Evolutionary conservation across 2,329 filamentous ascomycete species (phyloP), one percentile per base, ranked within the genome.

Genomic region (Monosporascus ibericus): DNA sequence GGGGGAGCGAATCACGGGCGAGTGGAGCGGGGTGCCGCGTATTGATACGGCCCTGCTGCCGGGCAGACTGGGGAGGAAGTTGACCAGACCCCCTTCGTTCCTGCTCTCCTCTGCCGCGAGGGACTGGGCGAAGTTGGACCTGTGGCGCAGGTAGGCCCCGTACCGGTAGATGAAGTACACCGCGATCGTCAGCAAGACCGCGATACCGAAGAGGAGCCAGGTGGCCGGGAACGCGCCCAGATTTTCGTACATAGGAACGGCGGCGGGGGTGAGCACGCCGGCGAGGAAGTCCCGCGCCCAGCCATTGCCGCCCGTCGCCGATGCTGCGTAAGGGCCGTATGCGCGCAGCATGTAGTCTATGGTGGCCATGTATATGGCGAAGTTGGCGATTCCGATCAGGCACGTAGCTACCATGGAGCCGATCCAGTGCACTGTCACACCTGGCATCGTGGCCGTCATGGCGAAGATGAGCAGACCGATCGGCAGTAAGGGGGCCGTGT

Each of bases 281-380:
- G 87, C 87, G 0, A 90, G 72, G 68, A 90, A 84, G 63, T 90
- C 87, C 58, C 87, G 78, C 3, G 85, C 78, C 71, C 86, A 89
- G 2, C 86, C 87, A 57, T 90, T 90, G 20, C 87, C 87, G 40
- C 87, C 87, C 0, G 87, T 90, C 1, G 87, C 87, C 0, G 85
- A 88, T 1, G 87, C 86, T 2, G 85, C 82, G 65, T 88, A 90
- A 0, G 82, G 81, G 0, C 87, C 87, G 61, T 90, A 89, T 0
- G 86, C 84, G 53, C 83, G 85, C 37, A 89, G 81, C 80, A 89
- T 88, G 70, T 90, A 90, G 67, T 90, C 85, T 57, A 89, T 87
- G 1, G 85, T 88, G 1, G 85, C 84, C 82, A 88, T 87, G 70
- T 89, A 89, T 53, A 88, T 88, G 36, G 80, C 73, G 39, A 86